A percentile compares a stretch with the other conserved stretches of the same genome.
These are phyloP conservation scores for Parachlorella kessleri DNA, from an alignment of 139 green algal species.

Conservation along the genomic window DNA sequence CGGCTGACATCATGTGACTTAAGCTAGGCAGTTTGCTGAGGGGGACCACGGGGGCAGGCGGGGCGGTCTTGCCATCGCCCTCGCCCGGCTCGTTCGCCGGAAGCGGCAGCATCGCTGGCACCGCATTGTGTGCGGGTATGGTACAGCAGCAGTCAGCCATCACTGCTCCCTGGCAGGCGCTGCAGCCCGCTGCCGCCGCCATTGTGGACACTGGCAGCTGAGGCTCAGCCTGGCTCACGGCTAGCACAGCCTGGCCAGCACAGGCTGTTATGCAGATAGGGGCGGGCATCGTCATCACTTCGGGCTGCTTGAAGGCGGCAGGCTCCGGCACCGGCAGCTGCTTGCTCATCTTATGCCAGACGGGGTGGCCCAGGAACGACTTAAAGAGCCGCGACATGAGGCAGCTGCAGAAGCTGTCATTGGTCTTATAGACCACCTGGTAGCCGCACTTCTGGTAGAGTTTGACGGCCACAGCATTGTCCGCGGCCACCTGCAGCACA, in stretches of 20 bases:
- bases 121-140: too few species aligned
- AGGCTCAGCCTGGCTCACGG: not conserved
- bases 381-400: conserved; percentile 10
- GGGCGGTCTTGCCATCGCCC: too few species aligned
- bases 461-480: conserved; percentile 21
- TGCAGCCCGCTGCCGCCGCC: too few species aligned
- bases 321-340: conserved; percentile 5
- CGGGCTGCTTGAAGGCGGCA: not conserved
- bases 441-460: conserved; percentile 32
- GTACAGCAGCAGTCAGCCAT: too few species aligned
- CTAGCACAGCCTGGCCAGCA: not conserved
- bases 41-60: too few species aligned
- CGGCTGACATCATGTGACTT: too few species aligned
- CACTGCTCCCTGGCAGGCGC: too few species aligned
- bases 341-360: conserved; percentile 31
- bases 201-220: too few species aligned
- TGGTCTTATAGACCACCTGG: conserved; percentile 2
- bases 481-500: conserved; percentile 32
- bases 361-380: conserved; percentile 30
- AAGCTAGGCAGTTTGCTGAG: too few species aligned
- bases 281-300: not conserved
- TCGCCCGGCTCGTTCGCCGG: too few species aligned
- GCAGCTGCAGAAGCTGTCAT: conserved; percentile 22
- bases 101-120: too few species aligned
- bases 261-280: too few species aligned